Base-by-base conservation (phyloP, 2,329 filamentous ascomycete species). In the Colletotrichum sp. region DNA sequence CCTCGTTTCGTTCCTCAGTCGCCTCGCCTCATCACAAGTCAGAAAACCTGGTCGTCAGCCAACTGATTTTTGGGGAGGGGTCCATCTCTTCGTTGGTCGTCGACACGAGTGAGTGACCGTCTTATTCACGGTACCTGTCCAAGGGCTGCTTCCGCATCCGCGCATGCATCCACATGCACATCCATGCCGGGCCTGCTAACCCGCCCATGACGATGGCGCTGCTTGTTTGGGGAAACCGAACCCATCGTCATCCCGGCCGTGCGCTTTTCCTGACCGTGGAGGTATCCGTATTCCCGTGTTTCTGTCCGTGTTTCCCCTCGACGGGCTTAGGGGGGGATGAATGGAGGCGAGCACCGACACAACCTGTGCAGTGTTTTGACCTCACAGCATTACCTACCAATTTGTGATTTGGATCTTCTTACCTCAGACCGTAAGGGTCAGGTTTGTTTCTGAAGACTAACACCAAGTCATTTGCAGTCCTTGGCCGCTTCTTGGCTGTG, bases 151-250 rank as follows among this genome's bases (percentile, higher is more conserved):
- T 74, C 66, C 59, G 32, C 71, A 59, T 60, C 55, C n/a, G 67
- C 72, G 69, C 72, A 67, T 67, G 64, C 64, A 28, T 32, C 34
- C 30, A 26, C 39, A 52, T 24, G 36, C n/a, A 21, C 39, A 72
- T 72, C 36, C 72, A 72, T 62, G 72, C 62, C 34, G 44, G 52
- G 15, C 39, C n/a, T 32, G 18, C 18, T 62, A 36, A 39, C 68
- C 63, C 64, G 64, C 63, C 26, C 49, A 76, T 76, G 73, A 73
- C 59, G 70, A 76, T 73, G 69, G 34, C 69, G 24, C 69, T 75
- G 72, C 62, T 49, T 30, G 28, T 30, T 69, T 68, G 73, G 73
- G 73, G 44, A 65, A 73, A 28, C 52, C 34, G 59, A 70, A 66
- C 57, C 57, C 64, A 69, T 68, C 63, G 55, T 64, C 69, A 63